A percentile compares a stretch with the other conserved stretches of the same genome.
These are phyloP conservation scores for Geranomyces variabilis DNA, from an alignment of 192 early-diverging fungal species.

Conservation along the genomic window DNA sequence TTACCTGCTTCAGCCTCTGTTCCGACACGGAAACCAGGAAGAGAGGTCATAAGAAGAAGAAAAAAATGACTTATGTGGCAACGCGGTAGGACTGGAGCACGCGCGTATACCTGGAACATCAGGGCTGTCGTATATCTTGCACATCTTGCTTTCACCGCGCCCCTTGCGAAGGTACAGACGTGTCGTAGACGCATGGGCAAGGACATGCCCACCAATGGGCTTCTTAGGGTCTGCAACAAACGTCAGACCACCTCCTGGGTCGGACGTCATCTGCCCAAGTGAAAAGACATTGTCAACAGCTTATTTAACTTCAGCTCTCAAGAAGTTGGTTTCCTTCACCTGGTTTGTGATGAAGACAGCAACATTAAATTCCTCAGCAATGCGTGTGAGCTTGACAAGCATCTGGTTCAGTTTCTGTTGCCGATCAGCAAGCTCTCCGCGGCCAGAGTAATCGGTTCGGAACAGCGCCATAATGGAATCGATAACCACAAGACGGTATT, in stretches of 20 bases:
- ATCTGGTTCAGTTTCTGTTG: slow-evolving; percentile 81
- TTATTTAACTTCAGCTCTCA: neutral
- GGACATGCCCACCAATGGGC: slow-evolving; percentile 79
- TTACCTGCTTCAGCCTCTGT: slow-evolving; percentile 27
- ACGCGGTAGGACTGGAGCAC: no score
- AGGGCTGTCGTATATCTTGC: slow-evolving; percentile 85
- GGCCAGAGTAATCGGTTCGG: slow-evolving; percentile 78
- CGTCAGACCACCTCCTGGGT: slow-evolving; percentile 66
- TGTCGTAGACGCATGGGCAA: slow-evolving; percentile 75
- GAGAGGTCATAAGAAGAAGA: neutral
- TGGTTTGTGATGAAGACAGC: slow-evolving; percentile 82
- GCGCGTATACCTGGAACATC: slow-evolving; percentile 58
- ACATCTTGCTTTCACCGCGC: slow-evolving; percentile 75
- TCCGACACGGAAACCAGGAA: neutral
- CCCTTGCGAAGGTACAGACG: slow-evolving; percentile 81
- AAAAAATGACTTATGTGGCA: slow-evolving; percentile 39
- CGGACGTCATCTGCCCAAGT: slow-evolving; percentile 47
- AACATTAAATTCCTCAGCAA: slow-evolving; percentile 85
- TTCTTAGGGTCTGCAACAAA: slow-evolving; percentile 90
- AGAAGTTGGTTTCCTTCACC: slow-evolving; percentile 19
- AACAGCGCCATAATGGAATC: slow-evolving; percentile 85
- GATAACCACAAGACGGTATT: slow-evolving; percentile 59
- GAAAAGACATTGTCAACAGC: neutral
- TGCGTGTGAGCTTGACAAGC: slow-evolving; percentile 70
- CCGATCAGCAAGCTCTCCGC: slow-evolving; percentile 83